A percentile compares a stretch with the other conserved stretches of the same genome.
Evolutionary conservation across 2,329 filamentous ascomycete species (phyloP).

Genomic region (Fusarium praegraminearum): DNA sequence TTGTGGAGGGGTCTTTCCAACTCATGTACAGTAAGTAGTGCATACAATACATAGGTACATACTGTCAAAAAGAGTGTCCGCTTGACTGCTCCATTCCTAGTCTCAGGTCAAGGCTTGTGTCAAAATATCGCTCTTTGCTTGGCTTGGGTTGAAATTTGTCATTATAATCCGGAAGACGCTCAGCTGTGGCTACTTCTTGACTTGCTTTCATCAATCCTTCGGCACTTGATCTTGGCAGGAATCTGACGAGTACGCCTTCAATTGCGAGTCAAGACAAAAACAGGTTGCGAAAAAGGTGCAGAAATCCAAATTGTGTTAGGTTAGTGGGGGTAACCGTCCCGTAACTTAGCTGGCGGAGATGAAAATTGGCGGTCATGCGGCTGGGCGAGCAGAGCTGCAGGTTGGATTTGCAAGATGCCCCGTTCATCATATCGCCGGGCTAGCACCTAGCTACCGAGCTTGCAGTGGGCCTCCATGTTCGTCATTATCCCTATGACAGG

Average conservation of each 20-base stretch:
- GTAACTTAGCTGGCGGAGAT: conserved; percentile 23
- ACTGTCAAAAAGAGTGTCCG: conserved; percentile 28
- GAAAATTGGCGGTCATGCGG: conserved; percentile 39
- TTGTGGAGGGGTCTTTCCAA: conserved; percentile 36
- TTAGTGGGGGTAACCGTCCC: conserved; percentile 19
- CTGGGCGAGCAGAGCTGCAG: conserved; percentile 36
- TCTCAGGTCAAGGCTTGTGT: conserved; percentile 20
- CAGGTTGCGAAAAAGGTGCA: conserved; percentile 18
- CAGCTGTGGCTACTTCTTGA: not conserved
- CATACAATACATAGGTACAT: conserved; percentile 6
- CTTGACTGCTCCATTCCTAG: conserved; percentile 37
- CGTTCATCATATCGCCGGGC: conserved; percentile 42
- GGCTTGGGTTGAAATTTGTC: conserved; percentile 6
- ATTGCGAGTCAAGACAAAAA: conserved; percentile 26
- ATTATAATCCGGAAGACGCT: not conserved
- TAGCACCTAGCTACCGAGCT: conserved; percentile 48
- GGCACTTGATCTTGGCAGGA: not conserved
- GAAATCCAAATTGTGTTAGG: conserved; percentile 20
- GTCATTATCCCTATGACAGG: conserved; percentile 44
- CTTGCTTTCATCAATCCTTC: not conserved
- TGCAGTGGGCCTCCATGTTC: conserved; percentile 46
- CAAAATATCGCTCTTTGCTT: conserved; percentile 10
- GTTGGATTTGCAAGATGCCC: conserved; percentile 41
- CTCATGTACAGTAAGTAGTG: conserved; percentile 21
- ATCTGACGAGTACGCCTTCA: conserved; percentile 1